phyloP scores from a whole-genome alignment of 2,329 filamentous ascomycete species.

The Chaetothyriales sp. region DNA sequence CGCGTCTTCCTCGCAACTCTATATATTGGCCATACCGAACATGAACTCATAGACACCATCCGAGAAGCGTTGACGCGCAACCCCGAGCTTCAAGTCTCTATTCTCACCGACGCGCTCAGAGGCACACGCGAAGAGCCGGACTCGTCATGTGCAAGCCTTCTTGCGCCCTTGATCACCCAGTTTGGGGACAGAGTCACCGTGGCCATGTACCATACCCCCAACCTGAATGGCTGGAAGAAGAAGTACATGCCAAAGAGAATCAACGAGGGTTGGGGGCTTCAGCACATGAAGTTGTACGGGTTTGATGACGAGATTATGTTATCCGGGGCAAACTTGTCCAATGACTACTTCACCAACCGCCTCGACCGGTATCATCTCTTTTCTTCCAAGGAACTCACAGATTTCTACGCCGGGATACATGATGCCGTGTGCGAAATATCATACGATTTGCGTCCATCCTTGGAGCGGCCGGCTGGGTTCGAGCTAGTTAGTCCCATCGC shows the following conservation, averaged over 20 bases:
- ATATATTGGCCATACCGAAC: slow-evolving; percentile 87
- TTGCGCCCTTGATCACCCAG: slow-evolving; percentile 79
- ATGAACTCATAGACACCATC: slow-evolving; percentile 69
- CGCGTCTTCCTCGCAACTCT: slow-evolving; percentile 88
- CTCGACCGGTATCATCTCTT: slow-evolving; percentile 93
- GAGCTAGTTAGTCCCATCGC: slow-evolving; percentile 25
- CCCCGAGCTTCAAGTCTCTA: slow-evolving; percentile 63
- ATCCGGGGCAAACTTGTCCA: slow-evolving; percentile 81
- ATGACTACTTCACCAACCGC: slow-evolving; percentile 90
- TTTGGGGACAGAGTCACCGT: slow-evolving; percentile 73
- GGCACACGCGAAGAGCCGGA: slow-evolving; percentile 81
- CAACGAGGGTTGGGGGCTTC: slow-evolving; percentile 95
- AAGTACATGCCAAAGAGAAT: slow-evolving; percentile 71
- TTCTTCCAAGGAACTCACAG: slow-evolving; percentile 58
- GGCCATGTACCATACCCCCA: slow-evolving; percentile 96
- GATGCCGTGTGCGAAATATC: slow-evolving; percentile 63
- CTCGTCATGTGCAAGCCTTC: slow-evolving; percentile 72
- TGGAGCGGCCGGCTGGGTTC: slow-evolving; percentile 41
- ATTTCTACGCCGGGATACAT: slow-evolving; percentile 71
- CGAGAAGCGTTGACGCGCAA: slow-evolving; percentile 60
- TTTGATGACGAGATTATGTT: slow-evolving; percentile 91
- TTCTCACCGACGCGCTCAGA: slow-evolving; percentile 78
- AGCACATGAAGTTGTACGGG: slow-evolving; percentile 98
- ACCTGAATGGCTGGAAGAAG: slow-evolving; percentile 75
- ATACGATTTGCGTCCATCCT: slow-evolving; percentile 54